phyloP scores from a whole-genome alignment of 352 stramenopile genomes.

The Pythium chondricola region DNA sequence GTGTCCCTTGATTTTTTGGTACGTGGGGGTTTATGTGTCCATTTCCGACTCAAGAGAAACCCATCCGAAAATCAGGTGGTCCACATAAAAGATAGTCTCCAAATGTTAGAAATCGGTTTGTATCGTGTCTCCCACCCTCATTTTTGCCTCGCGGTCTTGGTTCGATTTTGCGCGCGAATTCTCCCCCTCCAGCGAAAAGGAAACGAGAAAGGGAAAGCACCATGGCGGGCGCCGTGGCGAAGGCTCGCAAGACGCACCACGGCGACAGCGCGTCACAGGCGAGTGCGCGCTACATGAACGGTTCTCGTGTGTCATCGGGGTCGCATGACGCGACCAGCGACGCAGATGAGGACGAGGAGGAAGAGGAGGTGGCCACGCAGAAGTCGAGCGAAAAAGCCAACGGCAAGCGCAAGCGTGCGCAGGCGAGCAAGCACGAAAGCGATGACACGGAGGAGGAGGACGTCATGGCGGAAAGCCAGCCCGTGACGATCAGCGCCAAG shows the following conservation, averaged over 20 bases:
- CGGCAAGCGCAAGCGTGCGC: conserved; percentile 13
- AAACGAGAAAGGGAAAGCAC: background rate
- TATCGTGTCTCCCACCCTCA: too few species aligned
- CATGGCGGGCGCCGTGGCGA: conserved; percentile 6
- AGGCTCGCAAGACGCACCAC: conserved; percentile 21
- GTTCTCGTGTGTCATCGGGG: conserved; percentile 9
- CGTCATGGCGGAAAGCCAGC: background rate
- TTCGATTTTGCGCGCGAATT: background rate
- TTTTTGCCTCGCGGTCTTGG: too few species aligned
- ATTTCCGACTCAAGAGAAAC: too few species aligned
- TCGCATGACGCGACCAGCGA: conserved; percentile 19
- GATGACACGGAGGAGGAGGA: conserved; percentile 4
- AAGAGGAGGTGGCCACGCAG: background rate
- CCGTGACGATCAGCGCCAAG: conserved; percentile 6
- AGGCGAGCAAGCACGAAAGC: conserved; percentile 7
- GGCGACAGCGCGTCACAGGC: conserved; percentile 2
- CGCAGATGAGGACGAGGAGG: conserved; percentile 6
- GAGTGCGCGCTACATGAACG: background rate
- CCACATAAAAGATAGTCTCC: too few species aligned
- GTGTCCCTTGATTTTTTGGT: too few species aligned
- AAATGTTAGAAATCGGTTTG: too few species aligned
- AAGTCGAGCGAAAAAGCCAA: background rate
- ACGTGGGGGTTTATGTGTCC: too few species aligned
- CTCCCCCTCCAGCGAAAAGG: background rate
- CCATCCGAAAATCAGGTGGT: too few species aligned